Percentiles rank a stretch among this genome's conserved stretches.
These are phyloP conservation scores for Collybia sp. DNA, from an alignment of 768 basidiomycete species.

Conservation along the genomic window DNA sequence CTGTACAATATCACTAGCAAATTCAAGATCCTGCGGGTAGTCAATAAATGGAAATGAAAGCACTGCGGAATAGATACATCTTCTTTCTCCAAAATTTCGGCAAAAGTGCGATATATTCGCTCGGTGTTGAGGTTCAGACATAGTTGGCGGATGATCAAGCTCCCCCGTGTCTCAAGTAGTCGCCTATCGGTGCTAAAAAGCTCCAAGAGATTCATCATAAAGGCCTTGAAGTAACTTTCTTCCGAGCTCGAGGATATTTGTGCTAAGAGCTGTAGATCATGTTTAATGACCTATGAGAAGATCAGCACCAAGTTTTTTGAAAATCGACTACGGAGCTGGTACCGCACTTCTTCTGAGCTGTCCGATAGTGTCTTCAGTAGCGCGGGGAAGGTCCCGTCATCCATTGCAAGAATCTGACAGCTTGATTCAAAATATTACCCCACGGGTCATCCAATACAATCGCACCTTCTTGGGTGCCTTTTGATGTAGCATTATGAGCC, in stretches of 20 bases:
- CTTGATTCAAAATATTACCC: background rate
- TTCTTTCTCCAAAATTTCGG: constrained; percentile 97
- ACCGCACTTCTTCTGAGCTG: constrained; percentile 83
- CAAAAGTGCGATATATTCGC: constrained; percentile 91
- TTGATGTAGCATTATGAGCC: constrained; percentile 98
- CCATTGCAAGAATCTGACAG: constrained; percentile 84
- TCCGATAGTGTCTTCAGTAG: constrained; percentile 94
- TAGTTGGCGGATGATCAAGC: constrained; percentile 91
- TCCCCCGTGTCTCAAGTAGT: constrained; percentile 86
- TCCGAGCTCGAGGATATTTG: constrained; percentile 96
- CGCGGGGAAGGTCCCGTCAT: constrained; percentile 95
- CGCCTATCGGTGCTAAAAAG: constrained; percentile 93
- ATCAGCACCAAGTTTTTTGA: background rate
- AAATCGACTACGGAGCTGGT: background rate
- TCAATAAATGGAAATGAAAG: constrained; percentile 1
- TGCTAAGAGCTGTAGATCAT: constrained; percentile 91
- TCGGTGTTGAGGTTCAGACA: constrained; percentile 94
- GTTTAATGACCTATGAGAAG: constrained; percentile 77
- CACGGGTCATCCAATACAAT: background rate
- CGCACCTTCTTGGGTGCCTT: constrained; percentile 92
- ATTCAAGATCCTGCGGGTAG: constrained; percentile 79
- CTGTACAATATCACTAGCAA: constrained; percentile 96
- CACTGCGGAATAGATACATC: constrained; percentile 48
- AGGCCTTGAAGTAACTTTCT: constrained; percentile 91
- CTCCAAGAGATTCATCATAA: constrained; percentile 93